A percentile compares a stretch with the other conserved stretches of the same genome.
These are phyloP conservation scores for Suillus americanus DNA, from an alignment of 768 basidiomycete genomes.

Conservation along the genomic window DNA sequence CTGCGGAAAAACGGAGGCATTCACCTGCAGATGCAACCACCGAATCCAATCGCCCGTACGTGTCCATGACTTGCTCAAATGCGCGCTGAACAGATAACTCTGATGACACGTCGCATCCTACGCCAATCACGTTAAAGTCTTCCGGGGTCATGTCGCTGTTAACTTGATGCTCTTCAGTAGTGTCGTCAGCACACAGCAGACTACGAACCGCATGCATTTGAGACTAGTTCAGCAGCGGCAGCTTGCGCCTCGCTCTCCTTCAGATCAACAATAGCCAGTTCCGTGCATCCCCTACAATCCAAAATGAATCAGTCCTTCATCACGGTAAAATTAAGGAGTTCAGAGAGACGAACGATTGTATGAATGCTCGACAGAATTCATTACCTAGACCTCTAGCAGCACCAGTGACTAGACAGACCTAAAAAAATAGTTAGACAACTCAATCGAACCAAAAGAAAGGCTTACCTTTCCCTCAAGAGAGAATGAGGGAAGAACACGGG, in stretches of 20 bases:
- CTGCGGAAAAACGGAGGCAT: neutral
- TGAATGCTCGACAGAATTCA: constrained; percentile 87
- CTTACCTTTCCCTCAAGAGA: constrained; percentile 77
- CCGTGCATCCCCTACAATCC: constrained; percentile 67
- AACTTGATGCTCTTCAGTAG: constrained; percentile 39
- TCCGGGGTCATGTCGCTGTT: constrained; percentile 54
- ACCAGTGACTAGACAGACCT: constrained; percentile 93
- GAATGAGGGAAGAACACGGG: constrained; percentile 68
- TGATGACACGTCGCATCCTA: constrained; percentile 87
- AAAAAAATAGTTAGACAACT: constrained; percentile 5
- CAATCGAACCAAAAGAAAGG: neutral
- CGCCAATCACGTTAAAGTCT: constrained; percentile 66
- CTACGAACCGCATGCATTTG: constrained; percentile 50
- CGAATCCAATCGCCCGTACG: constrained; percentile 72
- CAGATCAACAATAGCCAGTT: constrained; percentile 80
- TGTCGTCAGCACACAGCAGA: constrained; percentile 21
- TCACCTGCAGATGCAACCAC: constrained; percentile 88
- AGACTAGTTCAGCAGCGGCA: constrained; percentile 69
- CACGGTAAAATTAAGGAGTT: neutral
- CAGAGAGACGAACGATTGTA: constrained; percentile 60
- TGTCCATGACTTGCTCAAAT: constrained; percentile 61
- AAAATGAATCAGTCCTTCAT: constrained; percentile 9
- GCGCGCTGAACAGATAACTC: constrained; percentile 77
- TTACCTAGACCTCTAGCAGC: constrained; percentile 89
- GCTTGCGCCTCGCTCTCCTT: constrained; percentile 63